Evolutionary conservation across 257 asterid species (phyloP).

Genomic region (Handroanthus guayacan): DNA sequence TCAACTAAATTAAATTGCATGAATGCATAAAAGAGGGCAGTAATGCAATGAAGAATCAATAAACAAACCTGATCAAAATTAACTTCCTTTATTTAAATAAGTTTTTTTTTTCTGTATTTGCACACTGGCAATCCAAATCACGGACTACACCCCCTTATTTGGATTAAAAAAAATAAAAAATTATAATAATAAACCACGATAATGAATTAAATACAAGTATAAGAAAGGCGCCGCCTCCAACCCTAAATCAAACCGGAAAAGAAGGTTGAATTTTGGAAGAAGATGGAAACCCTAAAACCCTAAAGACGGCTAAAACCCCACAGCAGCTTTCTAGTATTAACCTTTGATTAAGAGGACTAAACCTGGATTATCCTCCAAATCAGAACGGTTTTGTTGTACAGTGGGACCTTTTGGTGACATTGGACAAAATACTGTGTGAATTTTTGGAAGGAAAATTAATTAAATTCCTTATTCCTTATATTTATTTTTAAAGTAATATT

Average conservation of each 20-base stretch:
- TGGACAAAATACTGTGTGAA: slow-evolving; percentile 15
- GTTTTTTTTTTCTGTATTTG: neutral
- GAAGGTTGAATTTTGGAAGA: slow-evolving; percentile 23
- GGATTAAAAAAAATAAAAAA: neutral
- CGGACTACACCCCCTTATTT: slow-evolving; percentile 6
- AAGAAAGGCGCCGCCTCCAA: slow-evolving; percentile 44
- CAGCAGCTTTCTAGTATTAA: slow-evolving; percentile 24
- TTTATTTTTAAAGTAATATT: no score
- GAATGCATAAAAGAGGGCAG: neutral
- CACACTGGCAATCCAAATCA: neutral
- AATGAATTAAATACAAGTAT: slow-evolving; percentile 28
- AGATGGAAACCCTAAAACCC: slow-evolving; percentile 39
- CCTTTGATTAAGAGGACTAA: slow-evolving; percentile 1
- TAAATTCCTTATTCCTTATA: neutral
- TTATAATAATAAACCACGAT: neutral
- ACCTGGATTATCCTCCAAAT: slow-evolving; percentile 1
- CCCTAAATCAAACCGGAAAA: slow-evolving; percentile 36
- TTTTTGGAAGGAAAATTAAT: slow-evolving; percentile 13
- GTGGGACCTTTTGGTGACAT: slow-evolving; percentile 26
- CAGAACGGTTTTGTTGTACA: neutral
- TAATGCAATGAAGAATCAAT: slow-evolving; percentile 10
- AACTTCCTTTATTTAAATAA: slow-evolving; percentile 22
- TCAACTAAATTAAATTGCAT: neutral
- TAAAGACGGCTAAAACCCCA: slow-evolving; percentile 47
- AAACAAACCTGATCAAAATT: slow-evolving; percentile 36